Base-by-base conservation (phyloP, 768 basidiomycete genomes). In the Naganishia friedmannii region DNA sequence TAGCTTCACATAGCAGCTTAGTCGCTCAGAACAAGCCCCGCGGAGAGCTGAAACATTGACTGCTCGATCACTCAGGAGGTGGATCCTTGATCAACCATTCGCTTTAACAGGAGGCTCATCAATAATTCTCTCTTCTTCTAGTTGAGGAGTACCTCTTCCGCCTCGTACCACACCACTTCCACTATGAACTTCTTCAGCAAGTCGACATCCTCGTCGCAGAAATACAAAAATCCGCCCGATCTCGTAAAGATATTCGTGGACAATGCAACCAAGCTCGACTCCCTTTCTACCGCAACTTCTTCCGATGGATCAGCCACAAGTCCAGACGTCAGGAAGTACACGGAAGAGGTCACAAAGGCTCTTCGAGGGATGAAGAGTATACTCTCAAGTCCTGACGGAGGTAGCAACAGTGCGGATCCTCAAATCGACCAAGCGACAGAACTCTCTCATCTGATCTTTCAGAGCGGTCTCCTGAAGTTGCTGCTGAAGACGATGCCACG, bases 381-480 rank as follows among this genome's bases (percentile, higher is more conserved):
- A 3, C n/a, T 42, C 26, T 34, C 37, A 53, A 66, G 53, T 60
- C 31, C 66, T 57, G 48, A 54, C 26, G 34, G 19, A 4, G 26
- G 51, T 10, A 65, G 23, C 53, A 34, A 60, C 15, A 55, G 53
- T 42, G 65, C 29, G 28, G 60, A 66, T 37, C 60, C 26, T 45
- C 48, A 45, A 46, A 39, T 69, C 51, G 56, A 69, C 58, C 42
- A 60, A 28, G 39, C 58, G 29, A 48, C 66, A 34, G 65, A 97
- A 79, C 87, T 98, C 13, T 91, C 95, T 0, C 93, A 97, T 77
- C 95, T 98, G 79, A 92, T 92, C 10, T 98, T 97, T 83, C 88
- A 88, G 71, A 91, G 90, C 55, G 92, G 96, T 79, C 85, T 98
- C 29, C 84, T 98, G 29, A 86, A 90, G 71, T 83, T 87, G 45